phyloP scores from a whole-genome alignment of 371 early-diverging fungal species.

The Mortierella sp. region DNA sequence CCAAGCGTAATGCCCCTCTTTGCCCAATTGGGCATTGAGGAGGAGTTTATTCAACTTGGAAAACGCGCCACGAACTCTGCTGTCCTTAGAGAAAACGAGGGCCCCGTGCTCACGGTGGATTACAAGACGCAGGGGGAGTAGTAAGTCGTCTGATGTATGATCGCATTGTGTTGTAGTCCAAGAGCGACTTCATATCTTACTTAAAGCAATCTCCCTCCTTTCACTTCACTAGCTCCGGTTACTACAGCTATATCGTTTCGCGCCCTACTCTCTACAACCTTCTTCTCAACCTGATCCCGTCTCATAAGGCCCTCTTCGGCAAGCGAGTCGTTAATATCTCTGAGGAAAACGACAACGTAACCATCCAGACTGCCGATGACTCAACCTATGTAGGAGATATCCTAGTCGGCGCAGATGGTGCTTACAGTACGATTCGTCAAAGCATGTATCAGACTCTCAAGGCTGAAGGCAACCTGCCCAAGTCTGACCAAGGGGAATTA shows the following conservation, averaged over 20 bases:
- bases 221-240: background rate
- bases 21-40: background rate
- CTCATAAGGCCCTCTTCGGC: constrained; percentile 7
- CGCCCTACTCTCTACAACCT: background rate
- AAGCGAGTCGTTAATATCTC: constrained; percentile 2
- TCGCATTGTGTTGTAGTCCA: background rate
- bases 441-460: background rate
- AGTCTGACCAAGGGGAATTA: background rate
- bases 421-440: background rate
- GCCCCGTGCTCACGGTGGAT: background rate
- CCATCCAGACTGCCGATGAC: constrained; percentile 9
- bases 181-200: no score
- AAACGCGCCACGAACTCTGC: background rate
- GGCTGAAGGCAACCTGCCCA: background rate
- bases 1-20: background rate
- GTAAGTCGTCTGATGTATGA: background rate
- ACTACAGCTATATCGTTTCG: background rate
- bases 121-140: background rate
- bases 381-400: constrained; percentile 1
- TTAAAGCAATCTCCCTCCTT: background rate
- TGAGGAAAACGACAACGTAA: background rate
- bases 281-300: constrained; percentile 6
- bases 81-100: background rate
- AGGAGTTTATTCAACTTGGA: background rate
- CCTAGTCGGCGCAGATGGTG: constrained; percentile 19